Evolutionary conservation across 2,329 filamentous ascomycete species (phyloP).

Genomic region (Aspergillus proliferans): DNA sequence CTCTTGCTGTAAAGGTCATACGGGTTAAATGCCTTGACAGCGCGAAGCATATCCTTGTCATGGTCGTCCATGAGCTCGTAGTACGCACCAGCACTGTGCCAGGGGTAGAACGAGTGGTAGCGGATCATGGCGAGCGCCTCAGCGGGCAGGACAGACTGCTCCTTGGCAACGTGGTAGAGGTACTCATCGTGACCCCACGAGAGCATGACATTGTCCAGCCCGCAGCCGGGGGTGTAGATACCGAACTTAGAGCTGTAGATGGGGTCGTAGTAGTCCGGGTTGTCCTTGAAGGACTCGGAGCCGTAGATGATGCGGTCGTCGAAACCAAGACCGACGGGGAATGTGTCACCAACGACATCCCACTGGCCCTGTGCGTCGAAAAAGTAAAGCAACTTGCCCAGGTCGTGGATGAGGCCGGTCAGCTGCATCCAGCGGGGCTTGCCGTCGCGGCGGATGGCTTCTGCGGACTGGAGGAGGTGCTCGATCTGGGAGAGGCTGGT

Average conservation of each 20-base stretch:
- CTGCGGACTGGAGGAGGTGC: slow-evolving; percentile 80
- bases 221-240: slow-evolving; percentile 73
- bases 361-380: slow-evolving; percentile 79
- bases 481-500: slow-evolving; percentile 83
- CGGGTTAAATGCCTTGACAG: slow-evolving; percentile 80
- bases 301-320: slow-evolving; percentile 74
- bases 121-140: slow-evolving; percentile 89
- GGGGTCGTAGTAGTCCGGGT: slow-evolving; percentile 66
- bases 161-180: slow-evolving; percentile 73
- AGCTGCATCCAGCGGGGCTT: slow-evolving; percentile 46
- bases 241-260: slow-evolving; percentile 71
- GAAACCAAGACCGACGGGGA: slow-evolving; percentile 42
- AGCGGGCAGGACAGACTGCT: slow-evolving; percentile 68
- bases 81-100: slow-evolving; percentile 79
- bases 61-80: slow-evolving; percentile 74
- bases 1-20: slow-evolving; percentile 92
- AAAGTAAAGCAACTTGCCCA: slow-evolving; percentile 43
- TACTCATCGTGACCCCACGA: slow-evolving; percentile 63
- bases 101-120: slow-evolving; percentile 90
- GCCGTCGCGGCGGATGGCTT: slow-evolving; percentile 75
- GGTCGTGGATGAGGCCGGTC: slow-evolving; percentile 43
- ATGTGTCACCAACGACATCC: slow-evolving; percentile 72
- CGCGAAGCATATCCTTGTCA: slow-evolving; percentile 71
- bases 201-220: slow-evolving; percentile 81
- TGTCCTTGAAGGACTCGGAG: slow-evolving; percentile 63